Evolutionary conservation across 192 early-diverging fungal species (phyloP), one percentile per base, ranked within the genome.

Genomic region (Coemansia furcata): DNA sequence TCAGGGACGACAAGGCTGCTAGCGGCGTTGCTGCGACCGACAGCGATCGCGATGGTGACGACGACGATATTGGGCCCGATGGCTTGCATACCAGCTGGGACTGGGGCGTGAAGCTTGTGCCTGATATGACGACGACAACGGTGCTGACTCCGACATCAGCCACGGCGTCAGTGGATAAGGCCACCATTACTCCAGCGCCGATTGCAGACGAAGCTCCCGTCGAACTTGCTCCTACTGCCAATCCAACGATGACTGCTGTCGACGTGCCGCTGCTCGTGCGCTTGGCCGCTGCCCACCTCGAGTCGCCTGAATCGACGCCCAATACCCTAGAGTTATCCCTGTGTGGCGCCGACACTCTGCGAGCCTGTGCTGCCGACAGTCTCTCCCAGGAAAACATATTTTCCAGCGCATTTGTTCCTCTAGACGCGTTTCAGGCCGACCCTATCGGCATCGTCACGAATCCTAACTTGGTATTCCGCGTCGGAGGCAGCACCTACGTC

Each of bases 1-100:
- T n/a, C 47, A 37, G 46, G 32, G 42, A 44, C 33, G 12, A 62
- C 33, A 42, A 32, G n/a, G 60, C 38, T 39, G 26, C 49, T 15
- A 15, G 36, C 14, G 47, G 23, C 2, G 38, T 15, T 15, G n/a
- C 15, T 29, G 47, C 3, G 9, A 14, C 26, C 21, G 46, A 19
- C 50, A 54, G 30, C 26, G 42, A 19, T 17, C 6, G 21, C 52
- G 36, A 21, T 21, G 36, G 10, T 43, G n/a, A 2, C 8, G 55
- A 12, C 40, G n/a, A 30, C 19, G 38, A 37, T 9, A 55, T 9
- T 8, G 38, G 37, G 19, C 19, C 33, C 50, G 60, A 62, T 14
- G 54, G 40, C 43, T 60, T 74, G 62, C 80, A 80, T 21, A 63
- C 80, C 21, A 76, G 71, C 65, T 82, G 80, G 80, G 80, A 82